Percentiles rank a stretch among this genome's conserved stretches.
phyloP scores from a whole-genome alignment of 2,329 filamentous ascomycete genomes.

The Clarireedia sp. region DNA sequence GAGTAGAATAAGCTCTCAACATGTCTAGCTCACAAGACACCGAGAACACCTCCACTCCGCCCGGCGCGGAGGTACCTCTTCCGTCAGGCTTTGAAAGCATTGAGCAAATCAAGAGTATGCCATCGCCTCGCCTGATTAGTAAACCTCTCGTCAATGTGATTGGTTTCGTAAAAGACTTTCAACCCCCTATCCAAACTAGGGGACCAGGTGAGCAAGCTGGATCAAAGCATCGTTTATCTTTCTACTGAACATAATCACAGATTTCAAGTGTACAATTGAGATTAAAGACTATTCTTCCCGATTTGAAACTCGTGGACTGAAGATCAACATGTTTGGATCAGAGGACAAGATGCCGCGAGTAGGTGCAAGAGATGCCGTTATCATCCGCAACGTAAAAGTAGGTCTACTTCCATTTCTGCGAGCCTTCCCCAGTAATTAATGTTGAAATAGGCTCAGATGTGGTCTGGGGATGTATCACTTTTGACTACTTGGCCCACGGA shows the following conservation, averaged over 20 bases:
- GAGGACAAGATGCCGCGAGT: conserved; percentile 41
- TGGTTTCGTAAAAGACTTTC: conserved; percentile 62
- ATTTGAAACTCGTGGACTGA: conserved; percentile 33
- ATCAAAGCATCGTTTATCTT: neutral
- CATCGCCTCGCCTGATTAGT: neutral
- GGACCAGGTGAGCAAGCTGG: conserved; percentile 39
- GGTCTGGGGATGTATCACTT: conserved; percentile 33
- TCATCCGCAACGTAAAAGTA: conserved; percentile 48
- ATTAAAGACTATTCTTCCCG: conserved; percentile 50
- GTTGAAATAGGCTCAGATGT: conserved; percentile 35
- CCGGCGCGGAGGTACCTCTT: neutral
- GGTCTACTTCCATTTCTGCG: conserved; percentile 16
- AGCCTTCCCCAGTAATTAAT: neutral
- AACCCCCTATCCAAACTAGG: conserved; percentile 42
- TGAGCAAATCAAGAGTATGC: conserved; percentile 29
- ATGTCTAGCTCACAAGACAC: neutral
- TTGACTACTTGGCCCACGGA: conserved; percentile 36
- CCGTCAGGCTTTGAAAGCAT: conserved; percentile 36
- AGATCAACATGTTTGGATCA: conserved; percentile 53
- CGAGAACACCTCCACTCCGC: neutral
- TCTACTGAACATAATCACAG: conserved; percentile 31
- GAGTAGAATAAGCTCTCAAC: too few relatives aligned
- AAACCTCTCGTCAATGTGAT: conserved; percentile 47
- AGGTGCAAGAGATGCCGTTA: conserved; percentile 52
- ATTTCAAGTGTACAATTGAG: conserved; percentile 52